Evolutionary conservation across 2,329 filamentous ascomycete species (phyloP), one percentile per base, ranked within the genome.

Genomic region (Biscogniauxia sp.): DNA sequence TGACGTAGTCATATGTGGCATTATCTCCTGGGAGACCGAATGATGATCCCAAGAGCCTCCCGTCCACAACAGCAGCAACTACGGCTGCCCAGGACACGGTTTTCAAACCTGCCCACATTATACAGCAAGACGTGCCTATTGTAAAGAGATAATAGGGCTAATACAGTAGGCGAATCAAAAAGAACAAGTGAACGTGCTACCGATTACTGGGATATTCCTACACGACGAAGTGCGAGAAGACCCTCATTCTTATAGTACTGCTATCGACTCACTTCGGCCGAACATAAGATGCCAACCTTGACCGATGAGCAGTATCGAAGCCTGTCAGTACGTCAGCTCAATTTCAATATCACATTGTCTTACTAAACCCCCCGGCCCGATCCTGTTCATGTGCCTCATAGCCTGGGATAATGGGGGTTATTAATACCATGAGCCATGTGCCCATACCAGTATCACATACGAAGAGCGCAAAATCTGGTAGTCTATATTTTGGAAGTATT

Each of bases 1-100:
- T 61, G 15, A 69, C 55, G 32, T 69, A 69, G 60, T 69, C 66
- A 52, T 64, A 68, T 5, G 62, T 68, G 13, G 66, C 63, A 61
- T 65, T 64, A 51, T 65, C 63, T 26, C 63, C 63, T 9, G 63
- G 61, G 2, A 51, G 60, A 23, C 52, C 61, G 56, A 65, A 65
- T 20, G 63, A 65, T 6, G 63, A 65, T 20, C 63, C 63, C 2
- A 65, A 50, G 5, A 65, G 61, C 26, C 63, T 57, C 11, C 54
- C 32, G 6, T 20, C 50, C 50, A 51, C 50, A 6, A 17, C 50
- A 19, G 19, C 13, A 25, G 50, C 50, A 2, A 25, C 19, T 5
- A 51, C 5, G 20, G 50, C 50, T 51, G 50, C 19, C 17, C 9
- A 51, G 23, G 50, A 51, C 50, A 51, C 50, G 20, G 50, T 19